Conservation (phyloP, 2,329 filamentous ascomycete genomes). For the Alternaria triticina region DNA sequence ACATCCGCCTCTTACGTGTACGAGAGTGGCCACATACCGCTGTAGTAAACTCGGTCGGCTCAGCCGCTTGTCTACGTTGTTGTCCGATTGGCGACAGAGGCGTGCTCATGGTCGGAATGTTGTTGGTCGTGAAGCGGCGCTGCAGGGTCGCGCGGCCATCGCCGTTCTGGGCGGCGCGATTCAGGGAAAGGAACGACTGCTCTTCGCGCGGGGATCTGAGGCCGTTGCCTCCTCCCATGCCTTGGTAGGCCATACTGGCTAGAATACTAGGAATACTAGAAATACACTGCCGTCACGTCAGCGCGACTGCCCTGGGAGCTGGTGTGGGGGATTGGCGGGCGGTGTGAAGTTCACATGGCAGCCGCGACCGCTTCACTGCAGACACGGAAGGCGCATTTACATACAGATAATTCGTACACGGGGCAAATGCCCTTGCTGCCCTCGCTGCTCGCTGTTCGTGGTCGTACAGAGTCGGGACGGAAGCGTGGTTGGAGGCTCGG, state of each 20-base stretch:
- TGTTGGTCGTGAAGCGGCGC: constrained; percentile 91
- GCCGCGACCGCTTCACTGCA: constrained; percentile 20
- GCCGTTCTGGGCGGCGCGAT: constrained; percentile 61
- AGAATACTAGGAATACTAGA: constrained; percentile 44
- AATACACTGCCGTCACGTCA: constrained; percentile 48
- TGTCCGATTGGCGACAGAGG: constrained; percentile 66
- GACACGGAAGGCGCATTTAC: constrained; percentile 16
- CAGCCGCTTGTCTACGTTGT: constrained; percentile 60
- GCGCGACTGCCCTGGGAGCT: constrained; percentile 24
- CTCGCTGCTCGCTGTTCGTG: constrained; percentile 22
- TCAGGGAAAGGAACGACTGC: constrained; percentile 73
- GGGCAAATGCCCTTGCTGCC: constrained; percentile 32
- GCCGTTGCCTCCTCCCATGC: constrained; percentile 72
- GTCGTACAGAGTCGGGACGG: constrained; percentile 18
- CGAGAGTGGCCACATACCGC: constrained; percentile 52
- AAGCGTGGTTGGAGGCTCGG: constrained; percentile 18
- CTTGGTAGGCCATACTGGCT: constrained; percentile 67
- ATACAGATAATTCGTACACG: constrained; percentile 39
- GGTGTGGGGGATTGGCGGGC: constrained; percentile 45
- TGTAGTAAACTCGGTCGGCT: constrained; percentile 60
- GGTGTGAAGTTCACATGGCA: constrained; percentile 36
- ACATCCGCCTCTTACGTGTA: constrained; percentile 10
- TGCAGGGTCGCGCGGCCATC: constrained; percentile 81
- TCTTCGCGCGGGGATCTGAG: constrained; percentile 80
- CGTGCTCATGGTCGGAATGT: constrained; percentile 78